Evolutionary conservation across 2,329 filamentous ascomycete species (phyloP), one percentile per base, ranked within the genome.

Genomic region (Sodiomyces alkalinus): DNA sequence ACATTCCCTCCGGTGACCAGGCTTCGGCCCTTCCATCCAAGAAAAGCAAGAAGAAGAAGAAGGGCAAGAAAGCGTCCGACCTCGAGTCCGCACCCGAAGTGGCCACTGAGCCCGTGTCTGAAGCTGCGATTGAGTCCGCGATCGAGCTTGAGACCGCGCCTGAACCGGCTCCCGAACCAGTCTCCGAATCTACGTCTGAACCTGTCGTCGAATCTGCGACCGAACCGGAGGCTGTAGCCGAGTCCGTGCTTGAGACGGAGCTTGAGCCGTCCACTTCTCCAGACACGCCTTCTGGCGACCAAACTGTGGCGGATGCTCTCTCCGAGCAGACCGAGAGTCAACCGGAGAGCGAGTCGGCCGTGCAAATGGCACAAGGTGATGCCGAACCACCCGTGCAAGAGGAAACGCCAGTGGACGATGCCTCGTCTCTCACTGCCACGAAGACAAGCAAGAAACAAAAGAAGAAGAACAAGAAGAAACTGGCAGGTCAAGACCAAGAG

Each of bases 391-490:
- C n/a, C n/a, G n/a, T n/a, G n/a, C n/a, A n/a, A n/a, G n/a, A n/a
- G 13, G 16, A 17, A 17, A 11, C 22, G 11, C 19, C 13, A 12
- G 29, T 17, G 6, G 33, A 27, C 10, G 22, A 19, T 6, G 12
- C 26, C 8, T 27, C 31, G 22, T 26, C 27, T 8, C 21, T 30
- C 5, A 28, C 36, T 18, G 28, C 31, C 27, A 41, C 35, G 19
- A 39, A 39, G 26, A 33, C 49, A 9, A 41, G 33, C 29, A 41
- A 40, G 30, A 41, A 41, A 26, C 28, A 29, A 21, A 36, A 37
- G 21, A 40, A 39, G 27, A 31, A 38, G 17, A 22, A 26, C 13
- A 33, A 33, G 24, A 30, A 30, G n/a, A n/a, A n/a, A n/a, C n/a
- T n/a, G n/a, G n/a, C n/a, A n/a, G n/a, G n/a, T n/a, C n/a, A n/a